Percentiles rank a stretch among this genome's conserved stretches.
Conservation (phyloP, 495 filamentous ascomycete genomes). For the Tuber microsphaerosporum region DNA sequence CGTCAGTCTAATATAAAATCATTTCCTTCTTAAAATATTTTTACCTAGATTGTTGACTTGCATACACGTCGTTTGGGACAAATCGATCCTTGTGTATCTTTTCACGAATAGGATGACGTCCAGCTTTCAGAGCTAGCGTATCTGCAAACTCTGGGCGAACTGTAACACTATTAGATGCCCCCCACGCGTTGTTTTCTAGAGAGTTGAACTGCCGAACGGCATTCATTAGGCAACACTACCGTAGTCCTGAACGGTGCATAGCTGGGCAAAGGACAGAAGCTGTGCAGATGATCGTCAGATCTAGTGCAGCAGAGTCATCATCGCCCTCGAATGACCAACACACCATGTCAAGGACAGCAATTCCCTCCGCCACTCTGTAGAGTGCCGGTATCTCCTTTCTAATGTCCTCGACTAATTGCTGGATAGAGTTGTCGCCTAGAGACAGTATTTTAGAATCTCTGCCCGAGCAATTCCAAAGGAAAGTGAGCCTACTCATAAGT, state of each 20-base stretch:
- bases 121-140: slow-evolving; percentile 69
- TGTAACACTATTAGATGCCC: slow-evolving; percentile 24
- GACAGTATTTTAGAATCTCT: slow-evolving; percentile 17
- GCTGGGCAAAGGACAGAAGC: slow-evolving; percentile 64
- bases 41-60: slow-evolving; percentile 59
- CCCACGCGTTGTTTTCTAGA: slow-evolving; percentile 26
- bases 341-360: slow-evolving; percentile 89
- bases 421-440: slow-evolving; percentile 55
- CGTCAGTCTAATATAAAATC: slow-evolving; percentile 14
- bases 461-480: slow-evolving; percentile 50
- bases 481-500: slow-evolving; percentile 34
- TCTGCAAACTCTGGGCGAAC: slow-evolving; percentile 67
- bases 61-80: slow-evolving; percentile 84
- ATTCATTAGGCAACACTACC: slow-evolving; percentile 29
- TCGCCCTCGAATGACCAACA: neutral
- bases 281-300: slow-evolving; percentile 33
- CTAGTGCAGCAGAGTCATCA: neutral
- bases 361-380: slow-evolving; percentile 72
- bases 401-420: slow-evolving; percentile 61
- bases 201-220: slow-evolving; percentile 19
- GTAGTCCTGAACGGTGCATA: slow-evolving; percentile 72
- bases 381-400: slow-evolving; percentile 60
- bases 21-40: slow-evolving; percentile 7
- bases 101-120: slow-evolving; percentile 78
- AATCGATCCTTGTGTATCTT: slow-evolving; percentile 56